Percentiles rank a stretch among this genome's conserved stretches.
These are phyloP conservation scores for Backusella tuberculispora DNA, from an alignment of 192 early-diverging fungal species.

Conservation along the genomic window DNA sequence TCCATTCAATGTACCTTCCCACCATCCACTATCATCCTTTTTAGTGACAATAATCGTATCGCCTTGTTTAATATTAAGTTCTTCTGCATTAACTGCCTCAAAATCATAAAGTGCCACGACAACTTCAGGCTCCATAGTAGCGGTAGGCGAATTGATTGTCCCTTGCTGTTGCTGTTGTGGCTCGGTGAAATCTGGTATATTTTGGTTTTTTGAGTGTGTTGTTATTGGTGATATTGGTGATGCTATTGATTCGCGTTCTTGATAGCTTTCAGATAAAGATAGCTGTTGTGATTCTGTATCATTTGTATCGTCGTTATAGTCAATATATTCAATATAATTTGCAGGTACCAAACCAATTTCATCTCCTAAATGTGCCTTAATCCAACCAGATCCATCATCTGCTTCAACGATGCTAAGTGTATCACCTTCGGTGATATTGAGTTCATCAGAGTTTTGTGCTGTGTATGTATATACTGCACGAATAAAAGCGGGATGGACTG, in stretches of 20 bases:
- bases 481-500: constrained; percentile 18
- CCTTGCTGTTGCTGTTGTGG: not conserved
- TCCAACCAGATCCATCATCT: constrained; percentile 66
- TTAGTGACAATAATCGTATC: constrained; percentile 53
- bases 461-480: constrained; percentile 67
- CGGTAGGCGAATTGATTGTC: not conserved
- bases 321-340: constrained; percentile 44
- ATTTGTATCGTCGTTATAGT: not conserved
- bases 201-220: not conserved
- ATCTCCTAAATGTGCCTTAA: constrained; percentile 46
- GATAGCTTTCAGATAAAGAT: not conserved
- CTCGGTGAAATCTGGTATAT: not conserved
- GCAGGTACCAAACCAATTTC: constrained; percentile 51
- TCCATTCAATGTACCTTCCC: constrained; percentile 53
- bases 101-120: constrained; percentile 56
- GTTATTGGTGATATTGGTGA: too few species aligned
- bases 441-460: constrained; percentile 54
- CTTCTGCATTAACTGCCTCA: constrained; percentile 53
- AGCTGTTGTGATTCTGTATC: too few species aligned
- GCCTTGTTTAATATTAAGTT: constrained; percentile 50
- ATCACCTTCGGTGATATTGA: constrained; percentile 61
- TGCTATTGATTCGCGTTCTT: not conserved
- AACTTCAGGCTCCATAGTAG: not conserved
- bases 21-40: constrained; percentile 59
- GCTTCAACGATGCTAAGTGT: constrained; percentile 55